Evolutionary conservation across 345 rosid genomes (phyloP).

Genomic region (Raphanus sativus): DNA sequence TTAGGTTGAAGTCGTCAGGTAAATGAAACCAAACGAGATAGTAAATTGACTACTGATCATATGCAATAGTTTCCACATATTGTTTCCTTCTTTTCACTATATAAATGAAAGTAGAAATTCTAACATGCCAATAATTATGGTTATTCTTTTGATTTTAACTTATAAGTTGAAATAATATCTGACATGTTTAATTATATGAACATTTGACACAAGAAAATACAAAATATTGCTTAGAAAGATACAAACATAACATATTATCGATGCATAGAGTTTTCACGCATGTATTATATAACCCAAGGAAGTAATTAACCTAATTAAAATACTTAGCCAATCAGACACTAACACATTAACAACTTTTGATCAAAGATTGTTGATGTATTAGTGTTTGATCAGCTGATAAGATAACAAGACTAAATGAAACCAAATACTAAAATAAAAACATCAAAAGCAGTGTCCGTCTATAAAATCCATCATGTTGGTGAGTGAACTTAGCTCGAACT

Average conservation of each 20-base stretch:
- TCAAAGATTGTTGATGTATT: constrained; percentile 36
- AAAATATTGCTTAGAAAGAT: constrained; percentile 4
- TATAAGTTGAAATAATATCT: background rate
- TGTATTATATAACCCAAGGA: constrained; percentile 21
- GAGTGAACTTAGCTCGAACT: constrained; percentile 42
- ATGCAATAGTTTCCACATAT: constrained; percentile 1
- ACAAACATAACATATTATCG: constrained; percentile 1
- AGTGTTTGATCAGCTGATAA: constrained; percentile 37
- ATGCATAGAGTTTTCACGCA: constrained; percentile 17
- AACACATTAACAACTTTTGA: constrained; percentile 37
- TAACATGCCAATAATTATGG: background rate
- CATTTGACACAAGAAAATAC: background rate
- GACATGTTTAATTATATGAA: background rate
- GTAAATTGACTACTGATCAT: background rate
- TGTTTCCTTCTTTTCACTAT: background rate
- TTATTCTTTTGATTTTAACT: background rate
- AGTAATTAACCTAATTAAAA: constrained; percentile 14
- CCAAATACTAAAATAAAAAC: constrained; percentile 9
- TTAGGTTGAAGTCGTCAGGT: background rate
- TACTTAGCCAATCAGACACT: constrained; percentile 41
- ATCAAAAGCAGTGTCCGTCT: constrained; percentile 42
- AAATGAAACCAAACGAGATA: background rate
- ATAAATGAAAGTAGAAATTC: background rate
- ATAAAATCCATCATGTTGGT: constrained; percentile 46
- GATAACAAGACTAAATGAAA: constrained; percentile 19